Evolutionary conservation across 495 filamentous ascomycete genomes (phyloP).

Genomic region (Staphylotrichum tortipilum): DNA sequence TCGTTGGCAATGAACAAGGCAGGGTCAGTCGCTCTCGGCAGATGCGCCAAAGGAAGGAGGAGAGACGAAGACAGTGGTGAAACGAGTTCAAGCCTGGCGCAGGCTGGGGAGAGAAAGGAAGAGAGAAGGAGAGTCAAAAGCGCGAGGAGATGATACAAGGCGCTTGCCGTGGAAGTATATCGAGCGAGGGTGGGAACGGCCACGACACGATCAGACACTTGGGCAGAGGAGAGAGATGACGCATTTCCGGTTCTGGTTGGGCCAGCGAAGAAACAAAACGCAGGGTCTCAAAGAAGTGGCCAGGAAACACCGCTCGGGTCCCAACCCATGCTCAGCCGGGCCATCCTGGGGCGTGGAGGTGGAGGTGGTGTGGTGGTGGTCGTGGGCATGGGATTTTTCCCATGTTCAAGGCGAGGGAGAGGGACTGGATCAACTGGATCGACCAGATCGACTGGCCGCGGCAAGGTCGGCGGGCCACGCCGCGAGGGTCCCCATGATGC

Average conservation of each 20-base stretch:
- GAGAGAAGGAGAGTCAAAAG: background rate
- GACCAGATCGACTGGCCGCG: conserved; percentile 7
- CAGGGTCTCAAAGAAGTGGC: conserved; percentile 4
- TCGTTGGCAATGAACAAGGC: conserved; percentile 1
- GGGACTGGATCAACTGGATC: too few species aligned
- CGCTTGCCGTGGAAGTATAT: conserved; percentile 9
- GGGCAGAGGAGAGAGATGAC: too few species aligned
- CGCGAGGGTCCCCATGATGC: background rate
- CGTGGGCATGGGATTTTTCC: too few species aligned
- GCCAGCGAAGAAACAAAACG: conserved; percentile 6
- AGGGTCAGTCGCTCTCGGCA: background rate
- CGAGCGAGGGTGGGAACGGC: too few species aligned
- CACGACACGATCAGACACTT: background rate
- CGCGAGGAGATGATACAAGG: too few species aligned
- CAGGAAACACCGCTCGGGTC: conserved; percentile 2
- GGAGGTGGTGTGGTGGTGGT: background rate
- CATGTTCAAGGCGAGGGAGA: too few species aligned
- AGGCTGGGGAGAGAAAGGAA: background rate
- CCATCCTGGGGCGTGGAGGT: conserved; percentile 4
- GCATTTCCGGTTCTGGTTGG: conserved; percentile 1
- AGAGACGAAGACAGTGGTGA: background rate
- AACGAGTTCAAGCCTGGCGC: background rate
- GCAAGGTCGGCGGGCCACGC: conserved; percentile 8
- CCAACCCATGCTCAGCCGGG: conserved; percentile 1
- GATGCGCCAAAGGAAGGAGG: background rate